phyloP scores from a whole-genome alignment of 257 asterid genomes.

The Solanum pimpinellifolium region DNA sequence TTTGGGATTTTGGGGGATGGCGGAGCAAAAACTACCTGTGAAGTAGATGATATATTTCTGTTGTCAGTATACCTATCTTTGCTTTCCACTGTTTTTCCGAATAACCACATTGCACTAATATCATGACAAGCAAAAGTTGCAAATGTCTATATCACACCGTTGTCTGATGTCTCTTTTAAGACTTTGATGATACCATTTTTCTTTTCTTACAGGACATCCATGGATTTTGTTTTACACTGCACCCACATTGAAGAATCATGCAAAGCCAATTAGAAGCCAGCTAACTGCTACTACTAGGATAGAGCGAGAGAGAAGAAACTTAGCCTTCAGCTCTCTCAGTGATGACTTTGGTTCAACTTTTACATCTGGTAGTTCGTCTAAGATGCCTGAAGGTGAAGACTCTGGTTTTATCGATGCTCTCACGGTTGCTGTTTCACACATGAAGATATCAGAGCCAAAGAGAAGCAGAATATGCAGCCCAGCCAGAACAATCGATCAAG shows the following conservation, averaged over 20 bases:
- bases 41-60: not conserved
- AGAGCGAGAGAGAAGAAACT: slow-evolving; percentile 52
- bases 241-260: slow-evolving; percentile 11
- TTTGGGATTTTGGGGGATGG: not conserved
- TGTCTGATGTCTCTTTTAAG: not conserved
- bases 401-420: slow-evolving; percentile 48
- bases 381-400: slow-evolving; percentile 29
- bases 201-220: slow-evolving; percentile 47
- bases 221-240: slow-evolving; percentile 44
- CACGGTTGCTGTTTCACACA: slow-evolving; percentile 58
- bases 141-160: not conserved
- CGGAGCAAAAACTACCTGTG: not conserved
- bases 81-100: not conserved
- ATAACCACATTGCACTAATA: not conserved
- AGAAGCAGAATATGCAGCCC: slow-evolving; percentile 70
- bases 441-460: slow-evolving; percentile 66
- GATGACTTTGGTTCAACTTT: slow-evolving; percentile 32
- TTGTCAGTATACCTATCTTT: not conserved
- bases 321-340: slow-evolving; percentile 22
- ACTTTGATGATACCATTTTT: not conserved
- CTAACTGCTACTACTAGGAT: slow-evolving; percentile 18
- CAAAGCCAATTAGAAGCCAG: slow-evolving; percentile 29
- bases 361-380: slow-evolving; percentile 15
- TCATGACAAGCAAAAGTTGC: not conserved
- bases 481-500: slow-evolving; percentile 33